Percentiles rank a stretch among this genome's conserved stretches.
These are phyloP conservation scores for Alnus rubra DNA, from an alignment of 306 rosid species.

Conservation along the genomic window DNA sequence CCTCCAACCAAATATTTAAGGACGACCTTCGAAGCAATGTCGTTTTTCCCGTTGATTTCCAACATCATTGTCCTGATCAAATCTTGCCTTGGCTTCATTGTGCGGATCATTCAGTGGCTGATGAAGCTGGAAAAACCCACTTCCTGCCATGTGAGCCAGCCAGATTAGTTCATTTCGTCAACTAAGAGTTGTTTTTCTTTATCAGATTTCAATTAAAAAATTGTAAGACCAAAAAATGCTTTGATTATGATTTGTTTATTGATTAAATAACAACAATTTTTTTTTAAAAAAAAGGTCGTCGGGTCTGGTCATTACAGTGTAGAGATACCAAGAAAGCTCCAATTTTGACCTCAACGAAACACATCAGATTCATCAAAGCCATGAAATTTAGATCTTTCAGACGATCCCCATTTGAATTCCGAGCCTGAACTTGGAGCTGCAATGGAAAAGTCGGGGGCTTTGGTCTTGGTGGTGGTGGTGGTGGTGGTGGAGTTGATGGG, in stretches of 20 bases:
- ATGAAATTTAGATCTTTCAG: constrained; percentile 50
- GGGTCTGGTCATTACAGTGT: background rate
- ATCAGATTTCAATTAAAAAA: background rate
- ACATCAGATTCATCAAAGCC: background rate
- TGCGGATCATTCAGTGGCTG: no score
- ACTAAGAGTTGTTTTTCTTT: background rate
- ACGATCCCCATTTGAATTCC: constrained; percentile 48
- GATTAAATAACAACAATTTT: background rate
- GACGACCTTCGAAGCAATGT: background rate
- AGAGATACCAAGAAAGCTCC: background rate
- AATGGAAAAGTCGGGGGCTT: constrained; percentile 50
- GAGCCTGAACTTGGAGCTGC: constrained; percentile 37
- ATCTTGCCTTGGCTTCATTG: background rate
- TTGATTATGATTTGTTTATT: background rate
- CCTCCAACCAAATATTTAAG: no score
- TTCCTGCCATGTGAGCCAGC: constrained; percentile 1
- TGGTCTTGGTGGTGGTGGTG: constrained; percentile 16
- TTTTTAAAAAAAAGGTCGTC: background rate
- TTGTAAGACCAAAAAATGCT: no score
- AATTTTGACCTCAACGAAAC: constrained; percentile 51
- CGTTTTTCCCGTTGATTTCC: background rate
- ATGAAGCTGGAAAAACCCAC: background rate
- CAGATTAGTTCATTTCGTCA: background rate
- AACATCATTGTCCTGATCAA: background rate
- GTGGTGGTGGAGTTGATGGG: constrained; percentile 31